These are phyloP conservation scores for Anisodus acutangulus DNA, from an alignment of 257 asterid genomes.

Conservation along the genomic window DNA sequence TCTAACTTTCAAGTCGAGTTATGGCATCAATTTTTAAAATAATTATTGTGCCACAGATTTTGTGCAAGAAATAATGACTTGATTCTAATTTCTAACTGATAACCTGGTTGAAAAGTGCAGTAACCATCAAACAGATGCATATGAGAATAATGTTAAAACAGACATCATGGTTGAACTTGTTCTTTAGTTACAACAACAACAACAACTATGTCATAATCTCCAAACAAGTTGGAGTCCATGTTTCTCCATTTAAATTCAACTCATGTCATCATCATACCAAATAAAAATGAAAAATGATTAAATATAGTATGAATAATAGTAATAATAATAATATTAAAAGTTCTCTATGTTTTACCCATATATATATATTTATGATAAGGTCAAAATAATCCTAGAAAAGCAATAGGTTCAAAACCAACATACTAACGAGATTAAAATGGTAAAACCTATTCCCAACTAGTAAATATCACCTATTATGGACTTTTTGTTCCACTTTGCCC, in stretches of 20 bases:
- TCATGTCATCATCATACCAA: neutral
- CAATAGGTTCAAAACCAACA: neutral
- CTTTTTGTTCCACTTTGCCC: neutral
- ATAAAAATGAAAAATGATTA: neutral
- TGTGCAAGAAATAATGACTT: neutral
- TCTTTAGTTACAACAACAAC: neutral
- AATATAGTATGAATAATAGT: neutral
- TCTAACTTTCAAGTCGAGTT: neutral
- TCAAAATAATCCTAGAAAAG: neutral
- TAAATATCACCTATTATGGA: neutral
- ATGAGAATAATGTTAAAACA: neutral
- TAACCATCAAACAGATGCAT: neutral
- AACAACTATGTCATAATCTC: neutral
- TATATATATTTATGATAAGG: neutral
- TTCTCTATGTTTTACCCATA: neutral
- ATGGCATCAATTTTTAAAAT: neutral
- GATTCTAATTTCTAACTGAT: neutral
- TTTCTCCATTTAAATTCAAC: neutral
- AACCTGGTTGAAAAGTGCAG: slow-evolving; percentile 1
- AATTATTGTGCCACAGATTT: neutral
- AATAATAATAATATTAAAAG: neutral
- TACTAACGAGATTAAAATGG: neutral
- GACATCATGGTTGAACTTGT: neutral
- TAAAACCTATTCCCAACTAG: neutral
- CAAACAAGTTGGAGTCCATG: neutral